These are phyloP conservation scores for Mycena chlorophos DNA, from an alignment of 768 basidiomycete species.

Conservation along the genomic window DNA sequence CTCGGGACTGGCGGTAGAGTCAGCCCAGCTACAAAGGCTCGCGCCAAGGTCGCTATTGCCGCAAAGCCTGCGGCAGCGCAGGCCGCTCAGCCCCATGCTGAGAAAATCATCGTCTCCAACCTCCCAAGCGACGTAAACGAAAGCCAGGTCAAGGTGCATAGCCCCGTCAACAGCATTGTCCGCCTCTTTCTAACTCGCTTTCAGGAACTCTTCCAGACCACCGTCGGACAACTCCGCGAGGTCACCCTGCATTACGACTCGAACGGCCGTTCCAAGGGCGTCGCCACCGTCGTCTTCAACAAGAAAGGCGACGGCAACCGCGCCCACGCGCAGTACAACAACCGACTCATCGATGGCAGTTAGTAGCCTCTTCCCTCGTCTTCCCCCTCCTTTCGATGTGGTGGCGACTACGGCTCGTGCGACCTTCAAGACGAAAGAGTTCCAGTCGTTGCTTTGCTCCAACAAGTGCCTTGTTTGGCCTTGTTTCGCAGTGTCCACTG, in stretches of 20 bases:
- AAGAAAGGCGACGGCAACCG: conserved; percentile 87
- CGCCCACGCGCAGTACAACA: conserved; percentile 94
- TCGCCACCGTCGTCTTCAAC: conserved; percentile 83
- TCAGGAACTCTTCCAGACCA: conserved; percentile 90
- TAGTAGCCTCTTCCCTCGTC: conserved; percentile 74
- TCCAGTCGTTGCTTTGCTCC: conserved; percentile 27
- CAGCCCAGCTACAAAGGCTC: conserved; percentile 54
- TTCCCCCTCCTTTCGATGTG: conserved; percentile 42
- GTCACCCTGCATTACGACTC: conserved; percentile 86
- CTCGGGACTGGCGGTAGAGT: conserved; percentile 55
- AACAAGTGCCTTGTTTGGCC: background rate
- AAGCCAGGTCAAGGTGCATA: conserved; percentile 82
- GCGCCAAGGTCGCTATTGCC: conserved; percentile 46
- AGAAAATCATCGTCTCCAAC: conserved; percentile 96
- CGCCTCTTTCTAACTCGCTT: conserved; percentile 5
- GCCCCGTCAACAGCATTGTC: background rate
- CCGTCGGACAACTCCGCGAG: conserved; percentile 83
- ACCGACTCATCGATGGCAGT: conserved; percentile 99
- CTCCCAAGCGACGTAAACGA: conserved; percentile 93
- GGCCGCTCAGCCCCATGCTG: conserved; percentile 51
- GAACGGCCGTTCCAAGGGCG: conserved; percentile 85
- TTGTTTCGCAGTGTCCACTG: conserved; percentile 6
- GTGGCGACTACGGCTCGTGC: conserved; percentile 8
- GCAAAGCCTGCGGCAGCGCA: conserved; percentile 40
- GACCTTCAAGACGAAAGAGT: conserved; percentile 29